Conservation (phyloP, 2,329 filamentous ascomycete genomes). For the Sarocladiaceae sp. region DNA sequence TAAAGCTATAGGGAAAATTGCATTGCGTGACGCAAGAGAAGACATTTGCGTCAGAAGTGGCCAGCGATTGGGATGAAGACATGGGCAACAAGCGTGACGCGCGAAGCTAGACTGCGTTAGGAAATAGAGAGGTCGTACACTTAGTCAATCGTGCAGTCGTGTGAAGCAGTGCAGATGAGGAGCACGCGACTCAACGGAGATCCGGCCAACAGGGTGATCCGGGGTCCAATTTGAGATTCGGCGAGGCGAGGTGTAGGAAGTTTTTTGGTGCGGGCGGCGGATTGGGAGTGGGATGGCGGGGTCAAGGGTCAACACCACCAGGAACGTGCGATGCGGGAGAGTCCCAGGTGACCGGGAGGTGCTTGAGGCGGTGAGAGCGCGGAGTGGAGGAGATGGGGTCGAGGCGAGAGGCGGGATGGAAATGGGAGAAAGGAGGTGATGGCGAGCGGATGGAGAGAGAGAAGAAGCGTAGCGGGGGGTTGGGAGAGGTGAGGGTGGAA, state of each 20-base stretch:
- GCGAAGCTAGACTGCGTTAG: constrained; percentile 16
- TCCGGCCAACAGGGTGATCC: constrained; percentile 11
- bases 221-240: neutral
- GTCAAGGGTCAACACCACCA: constrained; percentile 13
- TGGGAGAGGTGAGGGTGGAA: constrained; percentile 20
- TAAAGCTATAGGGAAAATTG: no score
- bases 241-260: neutral
- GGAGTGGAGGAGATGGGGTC: constrained; percentile 15
- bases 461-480: constrained; percentile 19
- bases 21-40: no score
- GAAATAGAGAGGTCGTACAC: constrained; percentile 12
- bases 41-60: no score
- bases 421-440: constrained; percentile 14
- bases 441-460: constrained; percentile 18
- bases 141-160: no score
- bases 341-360: constrained; percentile 15
- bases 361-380: constrained; percentile 13
- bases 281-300: constrained; percentile 17
- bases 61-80: no score
- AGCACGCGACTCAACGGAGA: constrained; percentile 9
- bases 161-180: neutral
- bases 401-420: constrained; percentile 14
- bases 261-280: constrained; percentile 10
- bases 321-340: constrained; percentile 11
- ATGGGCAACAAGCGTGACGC: no score